Evolutionary conservation across 1,139 yeast genomes (phyloP), one percentile per base, ranked within the genome.

Genomic region (Candida tetrigidarum): DNA sequence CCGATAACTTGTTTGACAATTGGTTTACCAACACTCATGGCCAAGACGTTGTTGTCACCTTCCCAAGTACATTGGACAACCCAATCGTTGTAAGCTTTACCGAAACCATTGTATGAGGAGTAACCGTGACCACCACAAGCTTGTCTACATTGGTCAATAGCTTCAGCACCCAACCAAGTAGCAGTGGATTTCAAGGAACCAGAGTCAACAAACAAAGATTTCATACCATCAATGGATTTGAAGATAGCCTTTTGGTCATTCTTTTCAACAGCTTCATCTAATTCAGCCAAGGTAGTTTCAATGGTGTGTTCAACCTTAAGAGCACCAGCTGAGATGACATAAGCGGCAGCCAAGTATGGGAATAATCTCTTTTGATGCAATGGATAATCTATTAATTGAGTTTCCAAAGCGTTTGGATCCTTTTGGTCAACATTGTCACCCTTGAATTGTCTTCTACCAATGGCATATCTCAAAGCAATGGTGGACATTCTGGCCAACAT

Each of bases 31-130:
- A 69, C 70, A 37, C 74, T 68, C 63, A 73, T 63, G 49, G 70
- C 77, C 61, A 74, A 69, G 43, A 74, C 75, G 46, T 71, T 74
- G 64, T 74, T 74, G 61, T 74, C 80, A 64, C 80, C 80, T 64
- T 74, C 80, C 80, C 80, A 74, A 46, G 80, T 74, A 64, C 79
- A 74, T 60, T 73, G 78, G 37, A 74, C 80, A 39, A 71, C 79
- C 73, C 77, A 74, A 59, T 74, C 80, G 51, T 69, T 69, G 62
- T 63, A 74, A 30, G 78, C 75, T 58, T 64, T 73, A 50, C 79
- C 80, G 50, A 74, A 74, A 39, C 78, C 79, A 50, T 66, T 61
- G 63, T 74, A 74, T 30, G 75, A 54, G 19, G 79, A 74, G 63
- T 74, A 74, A 49, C 80, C 80, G 57, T 74, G 80, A 49, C 80